Percentiles rank a stretch among this genome's conserved stretches.
phyloP scores from a whole-genome alignment of 768 basidiomycete genomes.

The Leccinum olivaceopallidum region DNA sequence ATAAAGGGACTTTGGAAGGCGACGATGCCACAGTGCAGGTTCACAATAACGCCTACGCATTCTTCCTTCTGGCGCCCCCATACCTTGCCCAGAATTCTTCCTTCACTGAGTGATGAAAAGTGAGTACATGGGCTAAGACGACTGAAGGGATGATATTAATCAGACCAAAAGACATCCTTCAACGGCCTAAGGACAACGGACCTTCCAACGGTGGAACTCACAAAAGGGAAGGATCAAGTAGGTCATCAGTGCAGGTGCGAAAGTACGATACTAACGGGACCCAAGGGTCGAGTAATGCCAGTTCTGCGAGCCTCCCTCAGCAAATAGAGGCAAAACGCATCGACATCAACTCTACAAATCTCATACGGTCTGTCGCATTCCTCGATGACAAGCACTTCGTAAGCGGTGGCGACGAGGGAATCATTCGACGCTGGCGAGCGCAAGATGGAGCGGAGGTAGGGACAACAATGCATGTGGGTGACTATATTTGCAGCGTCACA shows the following conservation, averaged over 20 bases:
- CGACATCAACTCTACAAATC: background rate
- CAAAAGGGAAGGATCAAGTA: background rate
- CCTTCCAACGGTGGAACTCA: background rate
- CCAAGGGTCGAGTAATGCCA: background rate
- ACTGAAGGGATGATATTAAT: background rate
- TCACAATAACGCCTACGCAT: background rate
- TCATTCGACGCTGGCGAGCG: background rate
- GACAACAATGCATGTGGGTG: background rate
- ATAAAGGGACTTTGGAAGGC: background rate
- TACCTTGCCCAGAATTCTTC: background rate
- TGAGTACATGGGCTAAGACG: background rate
- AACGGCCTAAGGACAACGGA: background rate
- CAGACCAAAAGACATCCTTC: background rate
- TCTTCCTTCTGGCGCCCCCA: background rate
- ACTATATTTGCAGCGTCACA: background rate
- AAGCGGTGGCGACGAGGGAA: background rate
- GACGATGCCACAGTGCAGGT: background rate
- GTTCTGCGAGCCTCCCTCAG: background rate
- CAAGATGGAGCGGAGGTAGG: background rate
- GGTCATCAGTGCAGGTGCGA: background rate
- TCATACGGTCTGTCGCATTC: background rate
- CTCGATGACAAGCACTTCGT: background rate
- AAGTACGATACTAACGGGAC: background rate
- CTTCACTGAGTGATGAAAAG: background rate
- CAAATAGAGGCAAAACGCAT: background rate